A percentile compares a stretch with the other conserved stretches of the same genome.
Evolutionary conservation across 441 rosid genomes (phyloP).

Genomic region (Hypseocharis bilobata): DNA sequence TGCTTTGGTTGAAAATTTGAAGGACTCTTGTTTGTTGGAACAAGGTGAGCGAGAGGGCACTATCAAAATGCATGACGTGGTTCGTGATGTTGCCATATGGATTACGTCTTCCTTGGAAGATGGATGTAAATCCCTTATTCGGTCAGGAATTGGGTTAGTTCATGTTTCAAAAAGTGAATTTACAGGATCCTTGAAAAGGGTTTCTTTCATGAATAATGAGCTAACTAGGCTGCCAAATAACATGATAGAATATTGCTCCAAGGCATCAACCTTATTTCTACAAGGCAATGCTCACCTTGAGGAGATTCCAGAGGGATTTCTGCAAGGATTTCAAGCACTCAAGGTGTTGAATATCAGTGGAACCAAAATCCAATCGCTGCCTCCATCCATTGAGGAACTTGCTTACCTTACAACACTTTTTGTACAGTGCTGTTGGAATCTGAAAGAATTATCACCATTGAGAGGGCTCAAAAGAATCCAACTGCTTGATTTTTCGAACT

Average conservation of each 20-base stretch:
- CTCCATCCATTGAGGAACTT: constrained; percentile 21
- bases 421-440: constrained; percentile 26
- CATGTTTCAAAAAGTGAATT: constrained; percentile 24
- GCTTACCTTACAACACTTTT: constrained; percentile 24
- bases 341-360: constrained; percentile 25
- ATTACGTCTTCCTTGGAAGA: constrained; percentile 22
- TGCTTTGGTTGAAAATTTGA: not conserved
- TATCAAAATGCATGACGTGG: not conserved
- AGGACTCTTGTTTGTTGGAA: not conserved
- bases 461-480: constrained; percentile 26
- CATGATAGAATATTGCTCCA: constrained; percentile 8
- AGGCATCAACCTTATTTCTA: constrained; percentile 21
- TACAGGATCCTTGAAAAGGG: constrained; percentile 17
- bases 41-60: not conserved
- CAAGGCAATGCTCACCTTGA: constrained; percentile 25
- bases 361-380: constrained; percentile 22
- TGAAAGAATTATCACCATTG: constrained; percentile 24
- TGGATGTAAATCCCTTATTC: constrained; percentile 27
- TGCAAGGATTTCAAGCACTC: constrained; percentile 21
- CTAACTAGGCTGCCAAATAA: not conserved
- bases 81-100: constrained; percentile 16
- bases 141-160: constrained; percentile 24
- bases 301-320: constrained; percentile 15
- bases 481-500: constrained; percentile 32
- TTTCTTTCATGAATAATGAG: constrained; percentile 29